Percentiles rank a stretch among this genome's conserved stretches.
phyloP scores from a whole-genome alignment of 2,329 filamentous ascomycete species.

The Stachybotrys chlorohalonatus region DNA sequence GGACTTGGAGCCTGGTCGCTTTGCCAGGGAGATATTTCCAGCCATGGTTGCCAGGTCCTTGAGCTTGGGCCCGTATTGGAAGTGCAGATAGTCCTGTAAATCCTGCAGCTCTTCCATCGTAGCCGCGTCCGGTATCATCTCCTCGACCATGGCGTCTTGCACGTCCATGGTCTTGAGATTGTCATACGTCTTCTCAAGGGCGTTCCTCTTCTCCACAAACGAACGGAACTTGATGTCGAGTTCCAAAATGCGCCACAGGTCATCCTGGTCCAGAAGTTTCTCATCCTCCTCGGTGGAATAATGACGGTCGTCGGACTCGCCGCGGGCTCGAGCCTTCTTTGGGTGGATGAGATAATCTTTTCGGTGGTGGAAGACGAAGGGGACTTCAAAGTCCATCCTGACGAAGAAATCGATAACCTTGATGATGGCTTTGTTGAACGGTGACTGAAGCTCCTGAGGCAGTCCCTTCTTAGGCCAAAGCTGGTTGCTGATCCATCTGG shows the following conservation, averaged over 20 bases:
- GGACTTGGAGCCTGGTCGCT: slow-evolving; percentile 75
- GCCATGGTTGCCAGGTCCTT: slow-evolving; percentile 66
- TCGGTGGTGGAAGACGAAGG: slow-evolving; percentile 95
- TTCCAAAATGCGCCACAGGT: slow-evolving; percentile 92
- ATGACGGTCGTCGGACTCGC: slow-evolving; percentile 62
- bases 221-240: slow-evolving; percentile 92
- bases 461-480: slow-evolving; percentile 83
- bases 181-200: slow-evolving; percentile 70
- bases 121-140: slow-evolving; percentile 69
- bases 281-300: slow-evolving; percentile 64
- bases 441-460: slow-evolving; percentile 60
- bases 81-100: slow-evolving; percentile 91
- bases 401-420: slow-evolving; percentile 96
- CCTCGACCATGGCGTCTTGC: slow-evolving; percentile 67
- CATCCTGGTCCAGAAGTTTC: slow-evolving; percentile 83
- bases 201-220: slow-evolving; percentile 82
- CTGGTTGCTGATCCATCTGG: slow-evolving; percentile 82
- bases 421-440: slow-evolving; percentile 79
- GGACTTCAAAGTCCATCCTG: slow-evolving; percentile 87
- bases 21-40: slow-evolving; percentile 55
- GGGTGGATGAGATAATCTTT: slow-evolving; percentile 96
- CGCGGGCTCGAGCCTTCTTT: slow-evolving; percentile 56
- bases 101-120: slow-evolving; percentile 96
- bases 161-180: slow-evolving; percentile 58
- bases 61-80: slow-evolving; percentile 77